Evolutionary conservation across 805 yeast species (phyloP), one percentile per base, ranked within the genome.

Genomic region (Starmerella khaoyaiensis): DNA sequence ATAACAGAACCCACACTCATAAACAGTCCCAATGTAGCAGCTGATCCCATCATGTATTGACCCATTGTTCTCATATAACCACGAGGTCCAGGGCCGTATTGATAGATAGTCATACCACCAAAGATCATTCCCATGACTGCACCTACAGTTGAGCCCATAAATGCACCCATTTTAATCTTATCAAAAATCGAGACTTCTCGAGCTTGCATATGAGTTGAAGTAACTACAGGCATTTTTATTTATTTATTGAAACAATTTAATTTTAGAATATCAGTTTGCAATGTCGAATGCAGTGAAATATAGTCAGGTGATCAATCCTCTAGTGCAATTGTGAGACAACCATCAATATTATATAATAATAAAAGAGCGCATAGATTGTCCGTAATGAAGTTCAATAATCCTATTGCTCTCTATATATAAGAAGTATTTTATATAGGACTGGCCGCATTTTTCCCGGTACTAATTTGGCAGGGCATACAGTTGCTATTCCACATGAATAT

Each of bases 31-130:
- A 90, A 87, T 9, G 96, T 87, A 33, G 93, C 95, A 2, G 94
- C 95, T 4, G 95, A 82, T 38, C 96, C 96, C 52, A 79, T 77
- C 61, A 90, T 86, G 62, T 86, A 90, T 63, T 87, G 94, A 39
- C 98, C 97, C 55, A 90, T 65, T 1, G 96, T 87, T 64, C 94
- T 77, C 76, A 90, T 80, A 40, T 82, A 82, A 39, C 99, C 99
- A 55, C 82, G 80, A 33, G 99, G 98, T 11, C 94, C 95, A n/a
- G 98, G 90, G 15, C 99, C 99, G 49, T 79, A 76, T 39, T 84
- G 86, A 47, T 83, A 59, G 49, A 93, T 79, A 41, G 95, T 78
- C 54, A 81, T 75, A 18, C 95, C 94, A 35, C 97, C 98, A 59
- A 87, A 90, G 48, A 93, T 64, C 33, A 87, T 78, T 45, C 98